Conservation (phyloP, 345 rosid species). For the Acer saccharum region DNA sequence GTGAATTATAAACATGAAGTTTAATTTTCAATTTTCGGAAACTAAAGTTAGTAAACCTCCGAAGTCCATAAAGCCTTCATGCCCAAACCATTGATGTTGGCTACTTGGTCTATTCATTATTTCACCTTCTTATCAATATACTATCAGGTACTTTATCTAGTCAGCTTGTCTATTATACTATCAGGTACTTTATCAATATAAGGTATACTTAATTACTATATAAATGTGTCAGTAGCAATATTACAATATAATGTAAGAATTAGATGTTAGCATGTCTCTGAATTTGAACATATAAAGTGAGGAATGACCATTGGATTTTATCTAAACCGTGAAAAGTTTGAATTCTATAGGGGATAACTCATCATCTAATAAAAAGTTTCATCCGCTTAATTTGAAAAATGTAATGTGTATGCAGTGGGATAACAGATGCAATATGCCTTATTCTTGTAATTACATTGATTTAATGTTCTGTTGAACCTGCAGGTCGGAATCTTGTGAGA, state of each 20-base stretch:
- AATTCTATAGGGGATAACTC: not conserved
- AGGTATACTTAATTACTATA: not conserved
- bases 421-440: not conserved
- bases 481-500: slow-evolving; percentile 74
- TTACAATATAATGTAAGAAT: not conserved
- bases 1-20: not conserved
- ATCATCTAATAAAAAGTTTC: not conserved
- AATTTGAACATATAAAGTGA: not conserved
- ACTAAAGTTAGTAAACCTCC: not conserved
- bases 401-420: not conserved
- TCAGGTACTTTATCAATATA: not conserved
- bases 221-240: not conserved
- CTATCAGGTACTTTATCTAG: not conserved
- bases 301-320: not conserved
- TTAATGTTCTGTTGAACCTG: slow-evolving; percentile 32
- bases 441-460: slow-evolving; percentile 10
- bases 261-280: not conserved
- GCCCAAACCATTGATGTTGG: not conserved
- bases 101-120: not conserved
- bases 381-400: not conserved
- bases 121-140: not conserved
- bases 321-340: not conserved
- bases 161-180: not conserved
- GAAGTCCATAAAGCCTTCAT: not conserved
- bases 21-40: not conserved